Evolutionary conservation across 1,139 yeast species (phyloP).

Genomic region (Blastobotrys capitulatus): DNA sequence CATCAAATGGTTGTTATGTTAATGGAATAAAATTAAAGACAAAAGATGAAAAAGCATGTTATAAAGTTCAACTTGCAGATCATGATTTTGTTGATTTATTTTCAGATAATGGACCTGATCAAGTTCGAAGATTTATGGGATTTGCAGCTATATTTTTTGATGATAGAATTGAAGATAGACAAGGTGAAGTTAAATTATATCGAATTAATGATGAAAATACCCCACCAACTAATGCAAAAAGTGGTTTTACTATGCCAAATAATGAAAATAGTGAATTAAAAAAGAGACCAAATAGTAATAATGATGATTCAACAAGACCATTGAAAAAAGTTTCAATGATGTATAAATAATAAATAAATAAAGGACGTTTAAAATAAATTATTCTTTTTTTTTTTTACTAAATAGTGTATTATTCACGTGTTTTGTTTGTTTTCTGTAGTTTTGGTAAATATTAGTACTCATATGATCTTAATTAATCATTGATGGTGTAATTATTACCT

Average conservation of each 20-base stretch:
- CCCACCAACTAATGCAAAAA: background rate
- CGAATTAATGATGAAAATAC: background rate
- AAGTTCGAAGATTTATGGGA: slow-evolving; percentile 8
- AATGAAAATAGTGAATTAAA: background rate
- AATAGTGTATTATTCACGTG: too few relatives aligned
- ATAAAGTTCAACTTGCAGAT: slow-evolving; percentile 53
- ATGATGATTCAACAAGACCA: slow-evolving; percentile 1
- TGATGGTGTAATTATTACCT: too few relatives aligned
- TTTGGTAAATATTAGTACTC: too few relatives aligned
- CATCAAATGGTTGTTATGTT: slow-evolving; percentile 74
- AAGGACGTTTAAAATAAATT: too few relatives aligned
- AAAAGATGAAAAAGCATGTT: slow-evolving; percentile 53
- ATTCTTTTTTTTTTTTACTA: too few relatives aligned
- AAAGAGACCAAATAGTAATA: slow-evolving; percentile 6
- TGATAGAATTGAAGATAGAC: background rate
- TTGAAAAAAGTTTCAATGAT: slow-evolving; percentile 3
- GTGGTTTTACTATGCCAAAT: background rate
- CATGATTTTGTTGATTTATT: slow-evolving; percentile 65
- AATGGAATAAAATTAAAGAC: slow-evolving; percentile 46
- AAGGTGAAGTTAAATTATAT: background rate
- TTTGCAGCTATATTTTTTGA: slow-evolving; percentile 1
- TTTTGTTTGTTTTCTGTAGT: too few relatives aligned
- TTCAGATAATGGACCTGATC: slow-evolving; percentile 16
- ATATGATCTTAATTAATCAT: too few relatives aligned
- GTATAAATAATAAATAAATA: too few relatives aligned